Evolutionary conservation across 805 yeast species (phyloP).

Genomic region (Wickerhamiella parazyma): DNA sequence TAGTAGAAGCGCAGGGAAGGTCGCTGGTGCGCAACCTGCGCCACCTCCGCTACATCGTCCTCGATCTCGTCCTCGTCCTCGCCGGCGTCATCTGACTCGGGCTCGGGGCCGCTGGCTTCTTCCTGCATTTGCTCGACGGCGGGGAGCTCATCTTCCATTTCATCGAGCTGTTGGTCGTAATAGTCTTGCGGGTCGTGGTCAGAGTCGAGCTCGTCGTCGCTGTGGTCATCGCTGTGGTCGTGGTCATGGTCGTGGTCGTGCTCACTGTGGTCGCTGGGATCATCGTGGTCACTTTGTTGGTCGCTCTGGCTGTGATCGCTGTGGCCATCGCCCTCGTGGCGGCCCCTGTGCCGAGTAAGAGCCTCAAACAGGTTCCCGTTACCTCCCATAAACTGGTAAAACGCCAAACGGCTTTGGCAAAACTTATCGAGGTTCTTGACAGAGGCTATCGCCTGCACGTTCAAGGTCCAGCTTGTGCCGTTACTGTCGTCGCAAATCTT

Average conservation of each 20-base stretch:
- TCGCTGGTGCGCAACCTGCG: neutral
- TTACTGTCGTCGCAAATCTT: constrained; percentile 7
- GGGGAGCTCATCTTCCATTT: neutral
- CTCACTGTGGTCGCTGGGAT: constrained; percentile 3
- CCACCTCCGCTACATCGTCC: neutral
- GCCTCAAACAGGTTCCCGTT: constrained; percentile 8
- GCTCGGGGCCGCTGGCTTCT: neutral
- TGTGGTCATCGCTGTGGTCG: constrained; percentile 5
- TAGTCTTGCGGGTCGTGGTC: neutral
- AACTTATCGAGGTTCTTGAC: constrained; percentile 34
- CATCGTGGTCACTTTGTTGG: neutral
- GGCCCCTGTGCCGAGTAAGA: neutral
- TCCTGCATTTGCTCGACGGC: constrained; percentile 10
- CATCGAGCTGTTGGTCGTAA: neutral
- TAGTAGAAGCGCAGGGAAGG: constrained; percentile 4
- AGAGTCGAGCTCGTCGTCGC: constrained; percentile 1
- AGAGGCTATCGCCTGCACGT: constrained; percentile 43
- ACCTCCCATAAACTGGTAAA: constrained; percentile 7
- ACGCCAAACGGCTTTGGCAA: constrained; percentile 28
- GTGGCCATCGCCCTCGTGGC: neutral
- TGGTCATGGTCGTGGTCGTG: constrained; percentile 13
- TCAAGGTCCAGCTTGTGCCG: constrained; percentile 18
- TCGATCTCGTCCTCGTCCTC: constrained; percentile 7
- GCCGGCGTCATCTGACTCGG: neutral
- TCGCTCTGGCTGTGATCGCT: too few relatives aligned